Conservation (phyloP, 805 yeast genomes). For the Starmerella etchellsii region DNA sequence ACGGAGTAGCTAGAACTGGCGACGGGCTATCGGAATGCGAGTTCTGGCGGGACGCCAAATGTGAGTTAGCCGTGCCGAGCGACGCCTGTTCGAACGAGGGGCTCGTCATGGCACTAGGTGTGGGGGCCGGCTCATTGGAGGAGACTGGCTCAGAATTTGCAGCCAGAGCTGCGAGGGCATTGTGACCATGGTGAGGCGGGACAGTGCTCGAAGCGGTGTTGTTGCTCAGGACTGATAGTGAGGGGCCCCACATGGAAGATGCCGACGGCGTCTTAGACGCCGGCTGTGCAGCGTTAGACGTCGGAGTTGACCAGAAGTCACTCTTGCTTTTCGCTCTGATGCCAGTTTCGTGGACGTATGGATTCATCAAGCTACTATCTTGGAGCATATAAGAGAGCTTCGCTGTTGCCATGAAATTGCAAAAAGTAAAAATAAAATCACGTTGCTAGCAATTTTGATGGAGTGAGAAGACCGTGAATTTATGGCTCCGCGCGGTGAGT, state of each 20-base stretch:
- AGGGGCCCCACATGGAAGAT: conserved; percentile 14
- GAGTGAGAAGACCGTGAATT: too few species aligned
- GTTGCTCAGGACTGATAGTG: too few species aligned
- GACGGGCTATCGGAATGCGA: conserved; percentile 10
- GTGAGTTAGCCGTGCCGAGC: conserved; percentile 7
- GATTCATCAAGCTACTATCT: conserved; percentile 6
- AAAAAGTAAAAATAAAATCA: not conserved
- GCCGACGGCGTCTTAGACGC: conserved; percentile 6
- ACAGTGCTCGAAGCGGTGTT: too few species aligned
- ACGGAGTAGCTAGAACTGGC: not conserved
- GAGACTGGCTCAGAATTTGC: conserved; percentile 16
- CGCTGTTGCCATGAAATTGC: conserved; percentile 9
- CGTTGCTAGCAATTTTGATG: too few species aligned
- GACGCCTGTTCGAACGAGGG: conserved; percentile 2
- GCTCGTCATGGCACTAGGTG: not conserved
- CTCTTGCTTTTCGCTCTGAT: not conserved
- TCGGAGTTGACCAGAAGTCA: conserved; percentile 12
- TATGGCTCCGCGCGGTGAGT: too few species aligned
- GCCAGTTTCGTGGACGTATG: conserved; percentile 5
- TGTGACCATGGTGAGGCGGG: not conserved
- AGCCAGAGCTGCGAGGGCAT: conserved; percentile 14
- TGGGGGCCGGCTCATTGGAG: not conserved
- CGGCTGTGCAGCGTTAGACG: conserved; percentile 14
- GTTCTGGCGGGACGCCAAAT: conserved; percentile 11
- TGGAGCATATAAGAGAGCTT: conserved; percentile 14